Evolutionary conservation across 257 asterid genomes (phyloP), one percentile per base, ranked within the genome.

Genomic region (Primulina tabacum): DNA sequence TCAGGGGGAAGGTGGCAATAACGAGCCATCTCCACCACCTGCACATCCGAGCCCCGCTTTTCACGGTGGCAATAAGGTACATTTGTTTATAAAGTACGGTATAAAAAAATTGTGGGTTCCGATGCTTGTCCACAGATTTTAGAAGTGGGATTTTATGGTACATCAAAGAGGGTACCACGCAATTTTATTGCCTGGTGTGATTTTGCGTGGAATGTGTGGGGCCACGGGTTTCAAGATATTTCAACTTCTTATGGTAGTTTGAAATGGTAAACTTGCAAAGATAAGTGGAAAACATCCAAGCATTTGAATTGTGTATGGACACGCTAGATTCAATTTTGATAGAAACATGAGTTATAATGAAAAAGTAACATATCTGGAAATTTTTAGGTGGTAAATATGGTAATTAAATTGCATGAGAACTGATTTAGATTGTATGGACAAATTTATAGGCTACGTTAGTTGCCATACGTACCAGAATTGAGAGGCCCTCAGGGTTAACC

Each of bases 41-140:
- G 85, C 82, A 1, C 80, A 82, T 16, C 53, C 79, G 0, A 67
- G 82, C 60, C 81, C 85, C 12, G 77, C 79, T 11, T 65, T 75
- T 74, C 92, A 89, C 56, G 87, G 88, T 37, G 91, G 88, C 72
- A 89, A 80, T 67, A 93, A 93, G 97, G 98, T 90, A 75, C 35
- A 20, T 28, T 62, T 20, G 21, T 9, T 67, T 57, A 50, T 16
- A 50, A 37, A 28, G 18, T 69, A 9, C 34, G 33, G 5, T 62
- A 6, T 68, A 5, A 32, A 5, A 35, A 34, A 16, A 5, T 21
- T 33, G 58, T 34, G 24, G 60, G 5, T 12, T 24, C 14, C 18
- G 14, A 38, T 72, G 14, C 6, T 60, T 60, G 8, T 32, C 17
- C 8, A 3, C 37, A 37, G 2, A 60, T 12, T 14, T 47, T 20